These are phyloP conservation scores for Penicillium waksmanii DNA, from an alignment of 495 filamentous ascomycete species.

Conservation along the genomic window DNA sequence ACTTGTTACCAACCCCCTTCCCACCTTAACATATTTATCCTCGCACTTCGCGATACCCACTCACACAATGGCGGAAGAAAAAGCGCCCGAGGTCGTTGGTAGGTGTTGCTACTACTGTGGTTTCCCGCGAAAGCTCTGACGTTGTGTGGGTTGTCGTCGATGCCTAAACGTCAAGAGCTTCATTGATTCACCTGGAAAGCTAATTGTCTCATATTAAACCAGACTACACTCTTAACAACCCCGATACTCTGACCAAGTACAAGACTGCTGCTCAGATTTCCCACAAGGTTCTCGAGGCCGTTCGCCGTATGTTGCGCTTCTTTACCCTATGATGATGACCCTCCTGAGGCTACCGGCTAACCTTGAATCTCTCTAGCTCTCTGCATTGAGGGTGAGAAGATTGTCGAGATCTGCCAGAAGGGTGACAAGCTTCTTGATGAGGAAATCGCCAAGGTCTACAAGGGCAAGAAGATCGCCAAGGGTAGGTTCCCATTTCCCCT, in stretches of 20 bases:
- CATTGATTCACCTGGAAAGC: neutral
- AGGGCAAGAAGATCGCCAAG: conserved; percentile 95
- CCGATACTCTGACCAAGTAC: conserved; percentile 98
- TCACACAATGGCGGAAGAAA: conserved; percentile 50
- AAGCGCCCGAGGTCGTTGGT: conserved; percentile 48
- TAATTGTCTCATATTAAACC: conserved; percentile 12
- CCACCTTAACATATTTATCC: conserved; percentile 9
- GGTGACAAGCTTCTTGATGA: conserved; percentile 94
- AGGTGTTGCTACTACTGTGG: conserved; percentile 34
- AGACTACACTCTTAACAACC: conserved; percentile 97
- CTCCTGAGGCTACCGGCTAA: conserved; percentile 29
- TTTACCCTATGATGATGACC: neutral
- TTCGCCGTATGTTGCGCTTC: conserved; percentile 62
- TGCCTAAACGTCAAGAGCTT: conserved; percentile 22
- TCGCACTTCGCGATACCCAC: conserved; percentile 30
- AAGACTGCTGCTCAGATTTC: conserved; percentile 94
- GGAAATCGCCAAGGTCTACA: conserved; percentile 93
- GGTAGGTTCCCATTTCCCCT: conserved; percentile 50
- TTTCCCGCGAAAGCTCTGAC: conserved; percentile 44
- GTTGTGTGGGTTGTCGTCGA: conserved; percentile 39
- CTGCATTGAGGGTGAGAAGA: conserved; percentile 85
- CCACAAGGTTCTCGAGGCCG: conserved; percentile 88
- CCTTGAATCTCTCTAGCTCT: conserved; percentile 51
- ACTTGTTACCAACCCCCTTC: neutral
- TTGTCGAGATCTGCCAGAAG: conserved; percentile 89